Conservation (phyloP, 345 rosid species). For the Carallia brachiata region DNA sequence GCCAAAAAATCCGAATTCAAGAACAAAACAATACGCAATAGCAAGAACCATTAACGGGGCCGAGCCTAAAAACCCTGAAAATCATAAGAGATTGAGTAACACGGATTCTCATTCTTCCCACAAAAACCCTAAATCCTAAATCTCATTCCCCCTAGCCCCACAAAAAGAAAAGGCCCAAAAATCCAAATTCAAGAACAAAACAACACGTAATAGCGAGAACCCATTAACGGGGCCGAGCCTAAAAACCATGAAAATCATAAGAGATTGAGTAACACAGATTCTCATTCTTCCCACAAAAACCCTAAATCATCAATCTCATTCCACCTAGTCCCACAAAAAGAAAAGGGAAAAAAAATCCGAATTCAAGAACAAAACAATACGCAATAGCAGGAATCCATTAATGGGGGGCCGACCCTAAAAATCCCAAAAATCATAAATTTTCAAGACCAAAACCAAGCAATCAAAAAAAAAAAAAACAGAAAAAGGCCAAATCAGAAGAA, state of each 20-base stretch:
- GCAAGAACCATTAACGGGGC: too few relatives aligned
- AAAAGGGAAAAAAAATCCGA: background rate
- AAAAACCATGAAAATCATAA: background rate
- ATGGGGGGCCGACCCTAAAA: background rate
- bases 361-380: background rate
- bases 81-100: too few relatives aligned
- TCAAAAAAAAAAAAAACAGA: background rate
- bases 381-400: background rate
- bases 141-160: background rate
- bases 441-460: background rate
- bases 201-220: background rate
- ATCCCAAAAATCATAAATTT: background rate
- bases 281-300: background rate
- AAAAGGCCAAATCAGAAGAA: background rate
- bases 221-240: background rate
- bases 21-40: too few relatives aligned
- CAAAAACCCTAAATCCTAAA: constrained; percentile 8
- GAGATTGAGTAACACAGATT: too few relatives aligned
- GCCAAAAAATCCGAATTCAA: too few relatives aligned
- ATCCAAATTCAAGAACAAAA: background rate
- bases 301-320: constrained; percentile 6
- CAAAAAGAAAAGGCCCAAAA: background rate
- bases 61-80: too few relatives aligned
- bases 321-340: background rate
- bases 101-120: too few relatives aligned